These are phyloP conservation scores for Clitocybe nebularis DNA, from an alignment of 1,284 basidiomycete species.

Conservation along the genomic window DNA sequence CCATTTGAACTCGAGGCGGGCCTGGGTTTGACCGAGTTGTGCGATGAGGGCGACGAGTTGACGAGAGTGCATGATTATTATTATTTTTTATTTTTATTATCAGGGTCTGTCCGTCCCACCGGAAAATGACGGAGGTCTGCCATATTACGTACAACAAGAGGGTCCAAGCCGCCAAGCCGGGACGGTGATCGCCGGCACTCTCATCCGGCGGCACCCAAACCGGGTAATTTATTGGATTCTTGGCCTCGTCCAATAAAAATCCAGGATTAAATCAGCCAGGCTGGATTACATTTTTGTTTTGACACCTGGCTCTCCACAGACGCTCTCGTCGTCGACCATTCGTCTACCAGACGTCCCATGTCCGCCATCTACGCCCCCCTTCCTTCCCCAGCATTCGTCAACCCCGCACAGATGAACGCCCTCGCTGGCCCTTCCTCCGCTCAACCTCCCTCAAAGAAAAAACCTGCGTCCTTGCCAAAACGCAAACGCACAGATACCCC, in stretches of 20 bases:
- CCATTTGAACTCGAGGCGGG: slow-evolving; percentile 59
- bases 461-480: slow-evolving; percentile 31
- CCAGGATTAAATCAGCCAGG: slow-evolving; percentile 17
- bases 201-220: slow-evolving; percentile 14
- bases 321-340: slow-evolving; percentile 13
- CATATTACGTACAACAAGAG: neutral
- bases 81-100: too few species aligned
- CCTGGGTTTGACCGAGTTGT: slow-evolving; percentile 41
- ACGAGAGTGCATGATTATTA: slow-evolving; percentile 4
- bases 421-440: slow-evolving; percentile 34
- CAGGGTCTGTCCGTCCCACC: too few species aligned
- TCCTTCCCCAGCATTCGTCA: slow-evolving; percentile 26
- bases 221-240: slow-evolving; percentile 12
- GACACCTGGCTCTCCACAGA: slow-evolving; percentile 2
- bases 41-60: slow-evolving; percentile 23
- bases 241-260: slow-evolving; percentile 17
- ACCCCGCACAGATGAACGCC: slow-evolving; percentile 29
- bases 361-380: slow-evolving; percentile 32
- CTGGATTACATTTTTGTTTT: slow-evolving; percentile 5
- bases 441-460: slow-evolving; percentile 30
- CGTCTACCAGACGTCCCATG: slow-evolving; percentile 27
- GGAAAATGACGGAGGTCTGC: neutral
- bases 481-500: slow-evolving; percentile 44
- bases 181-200: slow-evolving; percentile 16
- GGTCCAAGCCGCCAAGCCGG: neutral